phyloP scores from a whole-genome alignment of 2,329 filamentous ascomycete species.

The Aureobasidium zeae region DNA sequence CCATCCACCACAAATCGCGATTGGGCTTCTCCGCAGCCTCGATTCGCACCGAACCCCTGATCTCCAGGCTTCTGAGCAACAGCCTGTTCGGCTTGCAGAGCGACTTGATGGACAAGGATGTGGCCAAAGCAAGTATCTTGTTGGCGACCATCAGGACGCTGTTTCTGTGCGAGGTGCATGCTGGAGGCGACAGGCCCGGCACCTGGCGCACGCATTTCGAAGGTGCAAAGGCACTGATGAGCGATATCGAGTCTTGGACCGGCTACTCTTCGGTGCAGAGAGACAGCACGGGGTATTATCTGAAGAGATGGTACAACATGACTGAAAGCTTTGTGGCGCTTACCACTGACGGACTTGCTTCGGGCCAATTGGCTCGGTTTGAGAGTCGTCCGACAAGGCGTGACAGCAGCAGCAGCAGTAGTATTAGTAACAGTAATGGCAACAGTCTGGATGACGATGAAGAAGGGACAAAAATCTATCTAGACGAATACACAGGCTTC shows the following conservation, averaged over 20 bases:
- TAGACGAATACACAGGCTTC: constrained; percentile 16
- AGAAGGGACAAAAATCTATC: constrained; percentile 5
- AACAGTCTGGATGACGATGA: constrained; percentile 1
- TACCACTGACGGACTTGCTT: constrained; percentile 9
- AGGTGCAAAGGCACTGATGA: constrained; percentile 16
- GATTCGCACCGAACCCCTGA: constrained; percentile 1
- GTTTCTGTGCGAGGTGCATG: constrained; percentile 16
- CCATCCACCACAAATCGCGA: constrained; percentile 15
- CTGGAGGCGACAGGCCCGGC: constrained; percentile 12
- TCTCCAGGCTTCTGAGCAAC: constrained; percentile 12
- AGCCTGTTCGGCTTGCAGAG: constrained; percentile 8
- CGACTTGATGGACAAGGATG: constrained; percentile 11
- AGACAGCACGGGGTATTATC: constrained; percentile 12
- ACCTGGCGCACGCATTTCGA: constrained; percentile 16
- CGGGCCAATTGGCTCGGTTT: constrained; percentile 13
- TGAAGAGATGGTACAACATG: constrained; percentile 17
- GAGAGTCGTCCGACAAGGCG: no score
- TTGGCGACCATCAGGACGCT: constrained; percentile 15
- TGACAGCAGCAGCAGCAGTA: no score
- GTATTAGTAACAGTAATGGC: no score
- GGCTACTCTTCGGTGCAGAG: constrained; percentile 8
- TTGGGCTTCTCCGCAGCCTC: not conserved
- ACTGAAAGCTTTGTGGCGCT: constrained; percentile 15
- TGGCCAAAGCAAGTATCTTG: constrained; percentile 10
- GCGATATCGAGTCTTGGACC: constrained; percentile 10